A percentile compares a stretch with the other conserved stretches of the same genome.
Conservation (phyloP, 176 grass and related monocot genomes). For the Urochloa ruziziensis region DNA sequence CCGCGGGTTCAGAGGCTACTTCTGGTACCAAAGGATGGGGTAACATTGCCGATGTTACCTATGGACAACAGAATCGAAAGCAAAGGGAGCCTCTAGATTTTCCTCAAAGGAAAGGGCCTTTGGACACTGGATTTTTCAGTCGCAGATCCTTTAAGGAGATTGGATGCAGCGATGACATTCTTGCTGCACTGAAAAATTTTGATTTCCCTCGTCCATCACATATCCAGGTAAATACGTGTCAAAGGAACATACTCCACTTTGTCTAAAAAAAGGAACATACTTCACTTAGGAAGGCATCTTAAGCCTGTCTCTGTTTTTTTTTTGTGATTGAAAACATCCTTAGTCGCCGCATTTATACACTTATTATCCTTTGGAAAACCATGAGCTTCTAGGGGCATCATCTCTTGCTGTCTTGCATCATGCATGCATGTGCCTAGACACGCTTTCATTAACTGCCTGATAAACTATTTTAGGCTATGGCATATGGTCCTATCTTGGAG, state of each 20-base stretch:
- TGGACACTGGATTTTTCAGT: constrained; percentile 76
- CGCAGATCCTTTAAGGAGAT: constrained; percentile 69
- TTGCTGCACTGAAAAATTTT: constrained; percentile 54
- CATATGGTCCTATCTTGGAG: constrained; percentile 65
- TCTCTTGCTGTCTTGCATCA: background rate
- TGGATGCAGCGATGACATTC: constrained; percentile 60
- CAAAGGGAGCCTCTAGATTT: constrained; percentile 33
- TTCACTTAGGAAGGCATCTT: background rate
- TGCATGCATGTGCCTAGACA: background rate
- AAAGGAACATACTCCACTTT: background rate
- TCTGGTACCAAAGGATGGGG: constrained; percentile 54
- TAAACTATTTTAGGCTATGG: constrained; percentile 63
- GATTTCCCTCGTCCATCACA: constrained; percentile 73
- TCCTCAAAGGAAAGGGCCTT: constrained; percentile 27
- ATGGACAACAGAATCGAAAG: constrained; percentile 12
- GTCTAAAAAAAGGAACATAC: background rate
- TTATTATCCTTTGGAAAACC: no score
- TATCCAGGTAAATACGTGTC: constrained; percentile 68
- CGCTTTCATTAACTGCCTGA: background rate
- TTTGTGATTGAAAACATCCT: background rate
- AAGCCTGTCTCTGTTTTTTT: background rate
- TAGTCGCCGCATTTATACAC: no score
- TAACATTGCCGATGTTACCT: constrained; percentile 29
- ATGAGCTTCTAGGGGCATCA: no score
- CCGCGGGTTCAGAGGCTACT: background rate